Conservation (phyloP, 2,329 filamentous ascomycete genomes). For the Zasmidium angulare region DNA sequence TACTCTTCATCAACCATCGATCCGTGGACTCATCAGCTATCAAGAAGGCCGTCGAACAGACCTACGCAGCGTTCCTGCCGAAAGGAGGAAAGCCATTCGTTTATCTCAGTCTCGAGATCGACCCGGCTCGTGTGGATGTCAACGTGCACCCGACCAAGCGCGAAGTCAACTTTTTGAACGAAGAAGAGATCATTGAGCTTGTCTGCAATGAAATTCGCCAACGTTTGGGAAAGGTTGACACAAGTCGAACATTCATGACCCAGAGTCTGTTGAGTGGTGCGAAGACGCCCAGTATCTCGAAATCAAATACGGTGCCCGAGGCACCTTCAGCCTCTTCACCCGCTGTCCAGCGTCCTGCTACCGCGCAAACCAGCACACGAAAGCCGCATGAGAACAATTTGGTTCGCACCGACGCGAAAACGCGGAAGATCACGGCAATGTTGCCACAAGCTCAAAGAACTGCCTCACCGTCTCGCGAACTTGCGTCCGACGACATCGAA, state of each 20-base stretch:
- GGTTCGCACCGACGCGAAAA: constrained; percentile 81
- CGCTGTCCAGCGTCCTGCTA: constrained; percentile 37
- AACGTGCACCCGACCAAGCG: constrained; percentile 97
- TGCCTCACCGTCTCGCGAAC: constrained; percentile 36
- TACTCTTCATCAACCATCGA: constrained; percentile 96
- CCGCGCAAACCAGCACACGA: constrained; percentile 34
- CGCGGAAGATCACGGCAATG: constrained; percentile 97
- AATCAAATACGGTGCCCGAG: constrained; percentile 37
- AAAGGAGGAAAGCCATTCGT: constrained; percentile 94
- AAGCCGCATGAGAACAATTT: constrained; percentile 81
- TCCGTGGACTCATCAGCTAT: constrained; percentile 86
- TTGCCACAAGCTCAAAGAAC: constrained; percentile 58
- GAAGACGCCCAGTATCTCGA: constrained; percentile 46
- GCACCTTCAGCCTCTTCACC: constrained; percentile 33
- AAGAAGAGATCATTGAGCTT: constrained; percentile 89
- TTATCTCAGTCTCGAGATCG: constrained; percentile 89
- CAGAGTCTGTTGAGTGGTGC: constrained; percentile 80
- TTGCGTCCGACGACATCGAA: constrained; percentile 53
- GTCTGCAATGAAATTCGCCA: constrained; percentile 78
- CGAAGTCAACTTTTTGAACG: constrained; percentile 95
- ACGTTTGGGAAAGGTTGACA: constrained; percentile 82
- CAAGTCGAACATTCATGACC: constrained; percentile 89
- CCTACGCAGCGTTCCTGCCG: constrained; percentile 81
- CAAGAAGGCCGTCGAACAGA: constrained; percentile 87
- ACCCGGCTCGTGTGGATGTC: constrained; percentile 88